A percentile compares a stretch with the other conserved stretches of the same genome.
phyloP scores from a whole-genome alignment of 768 basidiomycete species.

The Roridomyces roridus region DNA sequence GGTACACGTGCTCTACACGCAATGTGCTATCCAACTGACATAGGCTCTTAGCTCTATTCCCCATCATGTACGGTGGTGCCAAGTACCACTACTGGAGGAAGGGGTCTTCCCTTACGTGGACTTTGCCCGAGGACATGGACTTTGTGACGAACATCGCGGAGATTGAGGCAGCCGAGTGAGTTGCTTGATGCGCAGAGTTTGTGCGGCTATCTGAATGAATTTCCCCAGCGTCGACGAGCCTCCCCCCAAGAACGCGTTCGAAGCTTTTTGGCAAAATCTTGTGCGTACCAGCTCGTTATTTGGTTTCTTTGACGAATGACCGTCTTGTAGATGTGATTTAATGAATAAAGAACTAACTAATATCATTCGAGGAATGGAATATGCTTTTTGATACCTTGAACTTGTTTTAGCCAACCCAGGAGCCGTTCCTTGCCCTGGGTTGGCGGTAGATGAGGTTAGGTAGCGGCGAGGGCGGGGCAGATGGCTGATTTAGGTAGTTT shows the following conservation, averaged over 20 bases:
- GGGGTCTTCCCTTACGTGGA: conserved; percentile 47
- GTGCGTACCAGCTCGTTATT: conserved; percentile 48
- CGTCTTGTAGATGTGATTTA: background rate
- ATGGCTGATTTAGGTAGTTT: no score
- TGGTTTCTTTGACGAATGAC: conserved; percentile 9
- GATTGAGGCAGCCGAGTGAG: conserved; percentile 68
- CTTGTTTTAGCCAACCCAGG: no score
- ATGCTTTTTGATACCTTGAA: no score
- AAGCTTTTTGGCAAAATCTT: conserved; percentile 82
- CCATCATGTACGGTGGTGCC: conserved; percentile 70
- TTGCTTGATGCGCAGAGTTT: no score
- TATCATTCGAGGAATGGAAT: no score
- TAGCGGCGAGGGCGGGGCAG: no score
- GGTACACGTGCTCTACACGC: no score
- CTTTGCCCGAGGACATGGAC: conserved; percentile 74
- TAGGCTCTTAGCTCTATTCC: conserved; percentile 54
- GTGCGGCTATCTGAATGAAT: no score
- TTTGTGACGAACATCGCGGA: conserved; percentile 73
- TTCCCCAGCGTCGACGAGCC: conserved; percentile 64
- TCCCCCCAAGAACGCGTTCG: conserved; percentile 68
- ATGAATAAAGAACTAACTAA: background rate
- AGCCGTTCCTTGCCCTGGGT: no score
- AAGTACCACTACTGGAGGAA: conserved; percentile 49
- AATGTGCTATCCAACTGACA: no score
- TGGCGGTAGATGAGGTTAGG: no score